phyloP scores from a whole-genome alignment of 257 asterid genomes.

The Anisodus acutangulus region DNA sequence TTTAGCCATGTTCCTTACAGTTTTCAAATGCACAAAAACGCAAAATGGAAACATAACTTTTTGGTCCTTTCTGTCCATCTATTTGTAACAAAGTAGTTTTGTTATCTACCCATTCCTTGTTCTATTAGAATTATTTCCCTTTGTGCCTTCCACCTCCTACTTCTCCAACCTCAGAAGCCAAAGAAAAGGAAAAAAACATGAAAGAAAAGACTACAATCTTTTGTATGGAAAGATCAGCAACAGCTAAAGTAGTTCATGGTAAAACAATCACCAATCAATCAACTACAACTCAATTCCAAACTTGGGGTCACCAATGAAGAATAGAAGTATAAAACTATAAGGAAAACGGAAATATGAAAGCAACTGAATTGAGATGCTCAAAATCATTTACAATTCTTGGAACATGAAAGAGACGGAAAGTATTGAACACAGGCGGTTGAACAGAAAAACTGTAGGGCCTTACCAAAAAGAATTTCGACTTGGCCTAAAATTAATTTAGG shows the following conservation, averaged over 20 bases:
- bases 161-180: conserved; percentile 15
- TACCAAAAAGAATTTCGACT: neutral
- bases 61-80: neutral
- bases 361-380: conserved; percentile 3
- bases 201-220: neutral
- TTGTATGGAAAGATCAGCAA: neutral
- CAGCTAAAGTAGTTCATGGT: neutral
- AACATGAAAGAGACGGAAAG: neutral
- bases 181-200: neutral
- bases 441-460: neutral
- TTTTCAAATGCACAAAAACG: neutral
- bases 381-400: neutral
- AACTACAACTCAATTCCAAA: neutral
- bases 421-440: conserved; percentile 9
- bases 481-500: neutral
- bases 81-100: neutral
- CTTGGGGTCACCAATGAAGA: neutral
- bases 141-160: neutral
- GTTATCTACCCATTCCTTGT: neutral
- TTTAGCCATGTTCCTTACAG: neutral
- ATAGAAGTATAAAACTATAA: neutral
- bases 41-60: neutral
- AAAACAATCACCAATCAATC: neutral
- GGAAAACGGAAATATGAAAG: neutral
- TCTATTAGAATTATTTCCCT: neutral